phyloP scores from a whole-genome alignment of 768 basidiomycete genomes.

The Psilocybe azurescens region DNA sequence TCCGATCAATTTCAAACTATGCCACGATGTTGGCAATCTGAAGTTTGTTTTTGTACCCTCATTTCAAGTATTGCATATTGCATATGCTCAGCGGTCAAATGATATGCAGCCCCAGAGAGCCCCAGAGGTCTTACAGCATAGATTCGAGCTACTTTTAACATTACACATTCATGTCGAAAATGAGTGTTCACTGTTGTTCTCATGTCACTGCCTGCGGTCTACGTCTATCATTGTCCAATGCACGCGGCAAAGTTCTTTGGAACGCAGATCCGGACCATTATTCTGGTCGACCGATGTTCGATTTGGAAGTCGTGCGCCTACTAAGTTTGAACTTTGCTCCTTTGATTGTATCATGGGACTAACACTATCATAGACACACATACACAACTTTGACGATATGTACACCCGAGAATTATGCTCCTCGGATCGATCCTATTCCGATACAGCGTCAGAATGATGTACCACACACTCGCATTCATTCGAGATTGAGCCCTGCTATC shows the following conservation, averaged over 20 bases:
- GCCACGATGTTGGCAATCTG: neutral
- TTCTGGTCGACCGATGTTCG: no score
- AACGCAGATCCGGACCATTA: neutral
- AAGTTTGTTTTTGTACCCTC: neutral
- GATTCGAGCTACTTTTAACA: neutral
- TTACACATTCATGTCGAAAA: neutral
- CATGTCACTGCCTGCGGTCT: neutral
- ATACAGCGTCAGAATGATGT: neutral
- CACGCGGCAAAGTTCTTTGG: neutral
- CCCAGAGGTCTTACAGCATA: neutral
- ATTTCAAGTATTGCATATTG: neutral
- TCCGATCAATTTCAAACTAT: slow-evolving; percentile 9
- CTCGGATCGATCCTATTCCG: neutral
- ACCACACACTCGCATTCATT: neutral
- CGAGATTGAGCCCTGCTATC: neutral
- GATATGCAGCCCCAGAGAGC: neutral
- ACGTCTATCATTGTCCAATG: no score
- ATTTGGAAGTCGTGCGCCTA: no score
- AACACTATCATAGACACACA: neutral
- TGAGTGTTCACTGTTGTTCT: neutral
- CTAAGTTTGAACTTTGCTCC: no score
- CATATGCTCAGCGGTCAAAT: neutral
- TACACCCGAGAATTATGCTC: neutral
- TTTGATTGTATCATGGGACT: neutral
- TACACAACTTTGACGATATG: neutral